phyloP scores from a whole-genome alignment of 345 rosid genomes.

The Acer saccharum region DNA sequence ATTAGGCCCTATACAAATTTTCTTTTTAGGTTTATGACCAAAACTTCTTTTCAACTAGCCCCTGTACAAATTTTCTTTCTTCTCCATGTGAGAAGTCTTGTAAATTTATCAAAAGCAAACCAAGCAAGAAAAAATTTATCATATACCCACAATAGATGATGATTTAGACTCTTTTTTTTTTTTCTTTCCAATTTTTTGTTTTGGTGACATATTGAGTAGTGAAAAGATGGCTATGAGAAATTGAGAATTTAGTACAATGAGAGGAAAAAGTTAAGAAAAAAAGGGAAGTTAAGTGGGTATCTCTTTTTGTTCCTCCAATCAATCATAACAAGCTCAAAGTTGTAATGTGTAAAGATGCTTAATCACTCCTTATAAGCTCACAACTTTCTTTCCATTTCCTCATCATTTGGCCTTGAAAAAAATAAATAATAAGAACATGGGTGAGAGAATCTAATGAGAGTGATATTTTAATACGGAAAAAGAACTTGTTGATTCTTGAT shows the following conservation, averaged over 20 bases:
- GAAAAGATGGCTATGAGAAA: neutral
- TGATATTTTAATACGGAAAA: neutral
- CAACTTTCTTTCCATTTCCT: conserved; percentile 5
- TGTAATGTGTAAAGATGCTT: conserved; percentile 4
- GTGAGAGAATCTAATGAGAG: conserved; percentile 18
- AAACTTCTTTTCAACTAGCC: neutral
- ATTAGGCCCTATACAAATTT: neutral
- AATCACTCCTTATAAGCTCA: neutral
- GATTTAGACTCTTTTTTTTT: neutral
- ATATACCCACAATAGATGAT: neutral
- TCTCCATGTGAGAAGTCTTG: neutral
- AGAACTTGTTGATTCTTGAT: no score
- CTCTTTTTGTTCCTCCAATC: conserved; percentile 29
- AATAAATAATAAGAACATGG: neutral
- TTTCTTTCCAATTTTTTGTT: neutral
- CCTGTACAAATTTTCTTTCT: neutral
- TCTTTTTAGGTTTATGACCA: neutral
- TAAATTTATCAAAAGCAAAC: neutral
- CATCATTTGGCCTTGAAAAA: neutral
- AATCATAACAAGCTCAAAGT: conserved; percentile 9
- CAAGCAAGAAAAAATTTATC: neutral
- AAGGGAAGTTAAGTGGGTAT: conserved; percentile 14
- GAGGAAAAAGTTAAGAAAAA: conserved; percentile 1
- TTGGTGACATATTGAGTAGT: neutral
- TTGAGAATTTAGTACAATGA: neutral